These are phyloP conservation scores for Laetiporus sulphureus DNA, from an alignment of 1,284 basidiomycete genomes.

Conservation along the genomic window DNA sequence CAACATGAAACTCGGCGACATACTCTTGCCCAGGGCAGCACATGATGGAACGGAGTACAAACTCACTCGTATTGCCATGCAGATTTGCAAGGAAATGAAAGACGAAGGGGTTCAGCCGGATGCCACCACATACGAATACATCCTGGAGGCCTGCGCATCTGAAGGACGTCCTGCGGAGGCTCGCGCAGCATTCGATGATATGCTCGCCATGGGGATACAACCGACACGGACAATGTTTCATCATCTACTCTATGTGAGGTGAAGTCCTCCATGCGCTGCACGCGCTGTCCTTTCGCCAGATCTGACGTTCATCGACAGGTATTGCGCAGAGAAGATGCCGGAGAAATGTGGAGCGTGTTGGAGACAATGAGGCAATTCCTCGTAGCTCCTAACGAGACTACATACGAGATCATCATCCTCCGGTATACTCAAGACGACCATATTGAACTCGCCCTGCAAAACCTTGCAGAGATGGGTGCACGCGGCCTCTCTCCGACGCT, in stretches of 20 bases:
- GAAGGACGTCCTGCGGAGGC: constrained; percentile 42
- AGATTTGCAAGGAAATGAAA: constrained; percentile 50
- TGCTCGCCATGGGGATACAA: constrained; percentile 47
- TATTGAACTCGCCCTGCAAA: constrained; percentile 57
- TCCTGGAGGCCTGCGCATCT: constrained; percentile 42
- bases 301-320: constrained; percentile 13
- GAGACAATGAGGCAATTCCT: constrained; percentile 41
- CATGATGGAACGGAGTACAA: too few species aligned
- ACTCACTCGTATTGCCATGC: constrained; percentile 1
- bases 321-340: constrained; percentile 16
- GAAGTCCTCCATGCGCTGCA: constrained; percentile 1
- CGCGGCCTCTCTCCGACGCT: constrained; percentile 43
- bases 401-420: constrained; percentile 47
- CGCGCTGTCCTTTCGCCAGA: neutral
- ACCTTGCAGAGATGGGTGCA: constrained; percentile 44
- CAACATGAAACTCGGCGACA: constrained; percentile 14
- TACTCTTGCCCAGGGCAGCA: too few species aligned
- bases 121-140: constrained; percentile 44
- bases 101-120: constrained; percentile 40
- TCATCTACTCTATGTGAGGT: constrained; percentile 52
- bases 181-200: constrained; percentile 70
- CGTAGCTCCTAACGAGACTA: constrained; percentile 42
- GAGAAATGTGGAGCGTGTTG: constrained; percentile 25
- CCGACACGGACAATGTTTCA: constrained; percentile 60
- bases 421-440: constrained; percentile 41